Conservation (phyloP, 306 rosid species). For the Vachellia collinsii region DNA sequence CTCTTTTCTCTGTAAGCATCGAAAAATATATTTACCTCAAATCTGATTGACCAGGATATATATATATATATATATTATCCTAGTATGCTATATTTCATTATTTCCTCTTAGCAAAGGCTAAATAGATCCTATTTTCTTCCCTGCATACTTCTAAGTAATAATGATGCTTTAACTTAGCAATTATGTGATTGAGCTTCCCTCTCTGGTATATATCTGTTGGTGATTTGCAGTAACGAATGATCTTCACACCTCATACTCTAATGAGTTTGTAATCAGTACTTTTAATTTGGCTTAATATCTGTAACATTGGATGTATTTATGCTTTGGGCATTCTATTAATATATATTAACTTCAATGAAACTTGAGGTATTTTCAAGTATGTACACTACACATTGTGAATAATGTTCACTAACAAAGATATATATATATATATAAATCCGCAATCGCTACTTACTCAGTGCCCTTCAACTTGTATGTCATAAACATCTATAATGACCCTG, state of each 20-base stretch:
- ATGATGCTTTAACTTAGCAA: background rate
- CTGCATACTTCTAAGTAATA: background rate
- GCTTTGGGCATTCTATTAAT: slow-evolving; percentile 5
- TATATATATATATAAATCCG: background rate
- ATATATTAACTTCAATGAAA: background rate
- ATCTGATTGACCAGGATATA: background rate
- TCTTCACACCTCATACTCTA: background rate
- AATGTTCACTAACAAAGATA: background rate
- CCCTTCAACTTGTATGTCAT: background rate
- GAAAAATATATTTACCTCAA: background rate
- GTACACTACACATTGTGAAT: background rate
- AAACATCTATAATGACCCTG: background rate
- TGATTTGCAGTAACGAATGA: background rate
- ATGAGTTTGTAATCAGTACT: background rate
- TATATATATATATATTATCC: background rate
- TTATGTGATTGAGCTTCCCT: background rate
- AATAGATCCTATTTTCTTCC: background rate
- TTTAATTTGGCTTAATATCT: background rate
- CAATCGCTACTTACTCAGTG: background rate
- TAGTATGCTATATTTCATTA: background rate
- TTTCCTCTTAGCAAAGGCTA: background rate
- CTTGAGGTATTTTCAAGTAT: background rate
- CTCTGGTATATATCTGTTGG: background rate
- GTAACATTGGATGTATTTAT: background rate
- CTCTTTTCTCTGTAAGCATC: slow-evolving; percentile 47